Evolutionary conservation across 768 basidiomycete species (phyloP).

Genomic region (Panaeolus cyanescens): DNA sequence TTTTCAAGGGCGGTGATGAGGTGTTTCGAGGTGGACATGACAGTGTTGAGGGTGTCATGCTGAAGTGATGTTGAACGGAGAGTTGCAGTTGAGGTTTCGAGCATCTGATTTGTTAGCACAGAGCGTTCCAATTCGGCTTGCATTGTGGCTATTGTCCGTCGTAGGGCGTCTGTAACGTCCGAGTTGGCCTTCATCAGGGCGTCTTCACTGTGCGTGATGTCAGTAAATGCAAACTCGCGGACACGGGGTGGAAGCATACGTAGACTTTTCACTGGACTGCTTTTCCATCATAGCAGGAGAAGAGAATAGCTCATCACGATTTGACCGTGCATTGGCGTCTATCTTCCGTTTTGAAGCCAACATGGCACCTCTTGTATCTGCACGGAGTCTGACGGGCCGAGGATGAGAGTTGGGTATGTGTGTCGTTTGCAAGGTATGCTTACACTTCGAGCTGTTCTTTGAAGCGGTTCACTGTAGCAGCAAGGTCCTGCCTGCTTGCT

Average conservation of each 20-base stretch:
- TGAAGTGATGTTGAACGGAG: constrained; percentile 73
- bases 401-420: background rate
- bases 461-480: constrained; percentile 50
- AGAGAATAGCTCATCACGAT: constrained; percentile 69
- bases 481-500: constrained; percentile 50
- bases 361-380: constrained; percentile 66
- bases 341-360: constrained; percentile 76
- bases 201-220: constrained; percentile 59
- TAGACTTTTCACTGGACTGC: constrained; percentile 56
- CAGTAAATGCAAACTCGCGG: background rate
- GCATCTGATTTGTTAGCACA: constrained; percentile 81
- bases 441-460: constrained; percentile 53
- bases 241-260: constrained; percentile 42
- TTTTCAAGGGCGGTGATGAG: constrained; percentile 88
- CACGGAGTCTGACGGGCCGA: constrained; percentile 47
- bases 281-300: constrained; percentile 54
- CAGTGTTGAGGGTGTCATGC: constrained; percentile 71
- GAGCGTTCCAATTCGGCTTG: constrained; percentile 91
- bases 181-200: constrained; percentile 86
- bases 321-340: constrained; percentile 57
- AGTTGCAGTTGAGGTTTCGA: constrained; percentile 80
- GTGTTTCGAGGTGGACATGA: constrained; percentile 80
- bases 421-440: constrained; percentile 6
- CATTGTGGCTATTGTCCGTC: constrained; percentile 84
- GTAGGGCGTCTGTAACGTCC: constrained; percentile 85